A percentile compares a stretch with the other conserved stretches of the same genome.
These are phyloP conservation scores for Coemansia sp. DNA, from an alignment of 192 early-diverging fungal species.

Conservation along the genomic window DNA sequence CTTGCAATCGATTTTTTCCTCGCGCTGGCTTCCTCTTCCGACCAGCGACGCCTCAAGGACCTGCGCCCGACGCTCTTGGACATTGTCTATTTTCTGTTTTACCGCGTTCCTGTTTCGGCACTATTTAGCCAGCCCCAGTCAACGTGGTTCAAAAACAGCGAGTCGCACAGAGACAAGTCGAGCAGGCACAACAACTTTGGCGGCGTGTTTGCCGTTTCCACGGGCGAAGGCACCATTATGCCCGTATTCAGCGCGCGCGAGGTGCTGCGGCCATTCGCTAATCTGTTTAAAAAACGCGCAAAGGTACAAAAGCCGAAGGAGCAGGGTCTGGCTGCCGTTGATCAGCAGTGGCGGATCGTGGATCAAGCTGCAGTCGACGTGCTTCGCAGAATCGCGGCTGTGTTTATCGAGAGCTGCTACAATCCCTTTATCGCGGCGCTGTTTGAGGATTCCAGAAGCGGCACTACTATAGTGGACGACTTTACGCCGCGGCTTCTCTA, in stretches of 20 bases:
- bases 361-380: constrained; percentile 23
- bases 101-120: constrained; percentile 38
- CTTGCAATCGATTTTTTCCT: too few species aligned
- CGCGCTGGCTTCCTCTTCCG: constrained; percentile 64
- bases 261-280: constrained; percentile 44
- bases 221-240: constrained; percentile 46
- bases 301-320: constrained; percentile 22
- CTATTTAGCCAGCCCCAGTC: constrained; percentile 27
- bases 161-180: constrained; percentile 18
- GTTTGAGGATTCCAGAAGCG: constrained; percentile 33
- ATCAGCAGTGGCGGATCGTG: constrained; percentile 32
- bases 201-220: constrained; percentile 59
- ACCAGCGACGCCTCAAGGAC: constrained; percentile 54
- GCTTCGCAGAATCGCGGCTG: constrained; percentile 32
- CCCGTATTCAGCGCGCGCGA: constrained; percentile 44
- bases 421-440: constrained; percentile 39
- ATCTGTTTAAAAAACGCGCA: constrained; percentile 24
- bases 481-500: constrained; percentile 35
- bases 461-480: constrained; percentile 21
- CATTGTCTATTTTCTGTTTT: constrained; percentile 49
- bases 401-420: constrained; percentile 49
- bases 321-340: constrained; percentile 14
- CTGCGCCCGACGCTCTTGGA: constrained; percentile 42
- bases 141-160: constrained; percentile 24
- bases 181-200: constrained; percentile 66